These are phyloP conservation scores for Triticum aestivum DNA, from an alignment of 176 grass and related monocot species.

Conservation along the genomic window DNA sequence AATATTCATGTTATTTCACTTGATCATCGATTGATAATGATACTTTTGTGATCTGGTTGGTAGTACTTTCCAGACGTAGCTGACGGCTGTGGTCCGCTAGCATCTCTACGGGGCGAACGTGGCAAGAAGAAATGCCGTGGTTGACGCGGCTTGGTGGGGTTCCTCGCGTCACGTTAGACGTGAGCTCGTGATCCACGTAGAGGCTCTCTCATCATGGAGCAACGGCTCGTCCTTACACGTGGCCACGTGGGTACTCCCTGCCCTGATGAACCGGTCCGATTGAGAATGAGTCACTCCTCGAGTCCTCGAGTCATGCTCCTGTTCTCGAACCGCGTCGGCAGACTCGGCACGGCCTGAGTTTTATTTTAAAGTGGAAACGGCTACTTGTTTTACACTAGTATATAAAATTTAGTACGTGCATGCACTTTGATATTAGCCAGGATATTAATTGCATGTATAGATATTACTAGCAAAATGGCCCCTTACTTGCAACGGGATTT, in stretches of 20 bases:
- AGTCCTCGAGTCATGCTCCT: no score
- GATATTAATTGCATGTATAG: no score
- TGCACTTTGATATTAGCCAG: no score
- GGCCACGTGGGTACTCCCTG: background rate
- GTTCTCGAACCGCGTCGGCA: no score
- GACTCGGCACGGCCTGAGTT: no score
- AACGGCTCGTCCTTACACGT: background rate
- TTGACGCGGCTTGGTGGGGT: background rate
- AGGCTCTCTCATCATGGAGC: background rate
- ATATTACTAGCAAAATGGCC: no score
- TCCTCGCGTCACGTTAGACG: background rate
- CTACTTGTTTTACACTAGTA: no score
- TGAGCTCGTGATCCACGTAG: constrained; percentile 12
- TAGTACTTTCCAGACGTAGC: constrained; percentile 18
- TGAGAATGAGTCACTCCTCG: no score
- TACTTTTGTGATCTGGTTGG: background rate
- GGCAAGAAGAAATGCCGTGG: background rate
- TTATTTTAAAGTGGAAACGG: no score
- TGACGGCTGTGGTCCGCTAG: background rate
- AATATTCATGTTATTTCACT: background rate
- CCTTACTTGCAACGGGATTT: no score
- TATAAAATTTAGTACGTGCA: no score
- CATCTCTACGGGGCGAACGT: background rate
- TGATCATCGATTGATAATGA: constrained; percentile 1
- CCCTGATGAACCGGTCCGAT: no score